Percentiles rank a stretch among this genome's conserved stretches.
Evolutionary conservation across 371 early-diverging fungal genomes (phyloP).

Genomic region (Rhizopus delemar): DNA sequence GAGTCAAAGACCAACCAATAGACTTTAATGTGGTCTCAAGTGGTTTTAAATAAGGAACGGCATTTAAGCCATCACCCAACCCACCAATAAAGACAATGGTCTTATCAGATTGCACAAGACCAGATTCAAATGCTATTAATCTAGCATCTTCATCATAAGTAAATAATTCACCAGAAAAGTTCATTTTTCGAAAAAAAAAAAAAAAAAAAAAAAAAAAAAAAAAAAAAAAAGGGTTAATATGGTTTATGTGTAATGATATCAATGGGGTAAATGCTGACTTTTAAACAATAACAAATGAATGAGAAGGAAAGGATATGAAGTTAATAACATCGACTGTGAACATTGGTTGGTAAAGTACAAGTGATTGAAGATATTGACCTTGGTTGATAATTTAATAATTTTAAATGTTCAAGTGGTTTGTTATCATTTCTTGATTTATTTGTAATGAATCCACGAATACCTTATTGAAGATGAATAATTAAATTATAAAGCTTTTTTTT

Average conservation of each 20-base stretch:
- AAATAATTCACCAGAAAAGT: constrained; percentile 23
- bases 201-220: constrained; percentile 8
- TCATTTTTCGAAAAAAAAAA: constrained; percentile 12
- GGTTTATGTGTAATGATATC: too few relatives aligned
- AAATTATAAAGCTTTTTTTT: neutral
- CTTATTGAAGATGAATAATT: neutral
- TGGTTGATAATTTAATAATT: constrained; percentile 23
- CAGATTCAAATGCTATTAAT: constrained; percentile 53
- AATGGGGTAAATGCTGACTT: neutral
- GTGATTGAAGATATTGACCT: constrained; percentile 18
- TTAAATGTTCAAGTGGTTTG: constrained; percentile 19
- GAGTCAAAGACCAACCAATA: constrained; percentile 45
- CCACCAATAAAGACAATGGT: constrained; percentile 53
- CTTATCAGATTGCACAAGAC: constrained; percentile 29
- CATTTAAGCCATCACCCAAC: constrained; percentile 52
- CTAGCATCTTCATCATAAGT: constrained; percentile 17
- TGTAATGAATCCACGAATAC: constrained; percentile 8
- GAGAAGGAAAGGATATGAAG: neutral
- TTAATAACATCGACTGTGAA: constrained; percentile 19
- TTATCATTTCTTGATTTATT: neutral
- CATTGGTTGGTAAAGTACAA: constrained; percentile 10
- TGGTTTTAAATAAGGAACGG: constrained; percentile 44
- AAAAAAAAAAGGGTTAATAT: neutral
- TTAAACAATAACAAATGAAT: constrained; percentile 6
- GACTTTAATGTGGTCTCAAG: constrained; percentile 29